Evolutionary conservation across 208 protist genomes (phyloP), one percentile per base, ranked within the genome.

Genomic region (Trypanosomatidae sp.): DNA sequence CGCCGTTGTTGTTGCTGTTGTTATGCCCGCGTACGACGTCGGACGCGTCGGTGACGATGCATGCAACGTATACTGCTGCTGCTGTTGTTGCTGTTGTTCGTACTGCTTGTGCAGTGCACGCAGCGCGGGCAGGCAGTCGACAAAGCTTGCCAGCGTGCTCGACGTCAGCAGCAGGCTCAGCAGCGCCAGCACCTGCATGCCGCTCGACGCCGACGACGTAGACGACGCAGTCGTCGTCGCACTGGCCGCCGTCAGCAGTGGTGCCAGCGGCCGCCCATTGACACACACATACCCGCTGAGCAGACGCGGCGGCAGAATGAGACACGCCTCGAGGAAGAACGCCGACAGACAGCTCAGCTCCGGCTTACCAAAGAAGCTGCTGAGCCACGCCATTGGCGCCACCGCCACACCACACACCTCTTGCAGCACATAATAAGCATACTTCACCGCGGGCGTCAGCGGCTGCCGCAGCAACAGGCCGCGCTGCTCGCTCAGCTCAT

Each of bases 381-480:
- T 61, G 18, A 87, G 51, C 57, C 70, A 76, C 33, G 64, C 58
- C 68, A 87, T 81, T 3, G 67, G 72, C 22, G 61, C 53, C 25
- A 65, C 61, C 22, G 68, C 49, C 13, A 78, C 45, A 19, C 51
- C 60, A 46, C 82, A 66, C 18, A 58, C 64, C 37, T 88, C 78
- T 41, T 88, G 78, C 20, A 88, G 45, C 1, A 88, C 59, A 41
- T 78, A 88, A 42, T 78, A 73, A 47, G 59, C 55, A 43, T 88
- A 88, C 59, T 83, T 88, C 16, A 63, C 58, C 15, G 62, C 37
- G 16, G 73, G 60, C 6, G 66, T 78, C 13, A 83, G 60, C 20
- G 47, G 22, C 18, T 43, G 43, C 22, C n/a, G 32, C 13, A 18
- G 41, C 50, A 41, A 68, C 50, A 43, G 25, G 18, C 26, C 7